Evolutionary conservation across 768 basidiomycete genomes (phyloP).

Genomic region (Russula foetens): DNA sequence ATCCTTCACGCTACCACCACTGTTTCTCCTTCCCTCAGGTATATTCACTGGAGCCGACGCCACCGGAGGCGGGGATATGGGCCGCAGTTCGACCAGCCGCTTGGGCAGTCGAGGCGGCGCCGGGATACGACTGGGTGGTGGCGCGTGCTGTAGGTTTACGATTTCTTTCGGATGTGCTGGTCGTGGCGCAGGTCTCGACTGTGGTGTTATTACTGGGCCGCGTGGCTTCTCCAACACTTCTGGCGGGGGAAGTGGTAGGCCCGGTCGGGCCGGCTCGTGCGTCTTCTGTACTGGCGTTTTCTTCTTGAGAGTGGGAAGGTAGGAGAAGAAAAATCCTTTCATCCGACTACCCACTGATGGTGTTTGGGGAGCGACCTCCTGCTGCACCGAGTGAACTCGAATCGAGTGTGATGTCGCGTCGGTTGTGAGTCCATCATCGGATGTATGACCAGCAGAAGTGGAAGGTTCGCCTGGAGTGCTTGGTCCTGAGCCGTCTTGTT

Average conservation of each 20-base stretch:
- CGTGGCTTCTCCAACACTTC: conserved; percentile 43
- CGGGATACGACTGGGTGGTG: conserved; percentile 35
- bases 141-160: conserved; percentile 51
- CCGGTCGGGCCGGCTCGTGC: conserved; percentile 26
- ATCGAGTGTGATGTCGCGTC: background rate
- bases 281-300: conserved; percentile 24
- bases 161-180: conserved; percentile 52
- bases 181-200: conserved; percentile 39
- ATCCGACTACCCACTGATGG: conserved; percentile 41
- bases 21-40: conserved; percentile 44
- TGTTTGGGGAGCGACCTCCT: conserved; percentile 22
- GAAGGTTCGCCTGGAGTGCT: background rate
- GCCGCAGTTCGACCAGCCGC: conserved; percentile 56
- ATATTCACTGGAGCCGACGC: conserved; percentile 20
- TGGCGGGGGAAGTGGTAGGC: conserved; percentile 49
- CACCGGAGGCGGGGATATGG: conserved; percentile 32
- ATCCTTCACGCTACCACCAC: conserved; percentile 66
- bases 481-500: conserved; percentile 1
- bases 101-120: conserved; percentile 32
- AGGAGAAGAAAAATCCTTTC: conserved; percentile 53
- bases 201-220: conserved; percentile 53
- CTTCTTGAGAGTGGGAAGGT: conserved; percentile 45
- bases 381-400: background rate
- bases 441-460: background rate
- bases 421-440: background rate